Evolutionary conservation across 257 asterid genomes (phyloP), one percentile per base, ranked within the genome.

Genomic region (Salvia miltiorrhiza): DNA sequence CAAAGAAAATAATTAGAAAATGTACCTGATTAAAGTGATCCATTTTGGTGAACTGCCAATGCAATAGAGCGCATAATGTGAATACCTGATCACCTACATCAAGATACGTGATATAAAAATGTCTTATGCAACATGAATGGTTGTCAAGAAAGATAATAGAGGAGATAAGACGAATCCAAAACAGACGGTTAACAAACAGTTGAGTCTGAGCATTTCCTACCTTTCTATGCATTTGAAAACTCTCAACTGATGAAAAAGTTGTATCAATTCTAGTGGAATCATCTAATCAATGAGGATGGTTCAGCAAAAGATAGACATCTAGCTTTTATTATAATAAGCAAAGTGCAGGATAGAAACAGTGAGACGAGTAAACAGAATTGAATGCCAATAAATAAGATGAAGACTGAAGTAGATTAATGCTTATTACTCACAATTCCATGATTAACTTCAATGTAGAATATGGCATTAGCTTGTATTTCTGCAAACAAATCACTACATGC

Each of bases 31-130:
- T 52, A 76, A 76, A 21, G 95, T 83, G 63, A 90, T 80, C 94
- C 88, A 88, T 47, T 75, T 54, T 10, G 96, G 96, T 30, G 95
- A 81, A 69, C 17, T 76, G 19, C 87, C 90, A 2, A 80, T 10
- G 86, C 90, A 81, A 69, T 74, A 81, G 62, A 85, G 70, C 3
- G 90, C 92, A 77, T 88, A 93, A 74, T 93, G 97, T 4, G 86
- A 77, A 73, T 93, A 93, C 79, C 97, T 84, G 74, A 90, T 87
- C 39, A 88, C 85, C 98, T 93, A 78, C 77, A 71, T 63, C 63
- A 19, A 64, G 37, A 62, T 23, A 68, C 17, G 9, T n/a, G 32
- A 28, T 19, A 21, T 35, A 5, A 40, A n/a, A 16, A 52, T n/a
- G 52, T 8, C 23, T 19, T 43, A 26, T 33, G 28, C 4, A 13